A percentile compares a stretch with the other conserved stretches of the same genome.
Conservation (phyloP, 192 early-diverging fungal genomes). For the Lobosporangium transversale region DNA sequence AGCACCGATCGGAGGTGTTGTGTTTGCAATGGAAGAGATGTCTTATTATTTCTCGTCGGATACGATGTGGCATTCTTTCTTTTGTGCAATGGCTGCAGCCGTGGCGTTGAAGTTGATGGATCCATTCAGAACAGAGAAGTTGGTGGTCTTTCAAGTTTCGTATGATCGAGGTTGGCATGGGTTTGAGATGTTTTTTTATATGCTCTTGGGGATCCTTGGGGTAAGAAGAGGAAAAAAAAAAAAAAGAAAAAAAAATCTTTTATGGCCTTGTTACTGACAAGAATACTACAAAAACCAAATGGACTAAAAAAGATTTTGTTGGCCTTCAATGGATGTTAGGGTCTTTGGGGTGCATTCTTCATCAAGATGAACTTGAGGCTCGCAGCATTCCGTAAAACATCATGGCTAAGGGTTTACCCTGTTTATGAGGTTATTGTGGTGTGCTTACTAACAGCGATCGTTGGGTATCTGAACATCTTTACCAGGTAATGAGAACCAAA, state of each 20-base stretch:
- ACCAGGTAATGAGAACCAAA: slow-evolving; percentile 63
- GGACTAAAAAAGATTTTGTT: too few relatives aligned
- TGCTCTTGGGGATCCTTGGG: slow-evolving; percentile 84
- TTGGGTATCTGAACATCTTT: slow-evolving; percentile 85
- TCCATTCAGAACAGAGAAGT: slow-evolving; percentile 85
- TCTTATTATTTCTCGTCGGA: slow-evolving; percentile 93
- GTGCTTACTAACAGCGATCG: slow-evolving; percentile 72
- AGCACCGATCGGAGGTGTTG: slow-evolving; percentile 94
- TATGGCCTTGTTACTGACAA: too few relatives aligned
- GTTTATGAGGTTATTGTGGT: slow-evolving; percentile 80
- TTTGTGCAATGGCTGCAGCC: slow-evolving; percentile 92
- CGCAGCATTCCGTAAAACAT: slow-evolving; percentile 78
- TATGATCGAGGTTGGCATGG: slow-evolving; percentile 91
- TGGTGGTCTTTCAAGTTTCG: slow-evolving; percentile 88
- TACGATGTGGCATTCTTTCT: slow-evolving; percentile 94
- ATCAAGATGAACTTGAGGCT: slow-evolving; percentile 75
- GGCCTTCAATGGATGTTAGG: too few relatives aligned
- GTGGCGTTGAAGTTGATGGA: slow-evolving; percentile 81
- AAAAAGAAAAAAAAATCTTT: too few relatives aligned
- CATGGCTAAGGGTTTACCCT: slow-evolving; percentile 73
- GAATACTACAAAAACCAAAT: too few relatives aligned
- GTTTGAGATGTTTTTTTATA: slow-evolving; percentile 91
- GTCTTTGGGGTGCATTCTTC: slow-evolving; percentile 86
- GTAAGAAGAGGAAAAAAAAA: too few relatives aligned
- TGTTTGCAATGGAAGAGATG: slow-evolving; percentile 94